These are phyloP conservation scores for Fusarium neocosmosporiellum DNA, from an alignment of 2,329 filamentous ascomycete genomes.

Conservation along the genomic window DNA sequence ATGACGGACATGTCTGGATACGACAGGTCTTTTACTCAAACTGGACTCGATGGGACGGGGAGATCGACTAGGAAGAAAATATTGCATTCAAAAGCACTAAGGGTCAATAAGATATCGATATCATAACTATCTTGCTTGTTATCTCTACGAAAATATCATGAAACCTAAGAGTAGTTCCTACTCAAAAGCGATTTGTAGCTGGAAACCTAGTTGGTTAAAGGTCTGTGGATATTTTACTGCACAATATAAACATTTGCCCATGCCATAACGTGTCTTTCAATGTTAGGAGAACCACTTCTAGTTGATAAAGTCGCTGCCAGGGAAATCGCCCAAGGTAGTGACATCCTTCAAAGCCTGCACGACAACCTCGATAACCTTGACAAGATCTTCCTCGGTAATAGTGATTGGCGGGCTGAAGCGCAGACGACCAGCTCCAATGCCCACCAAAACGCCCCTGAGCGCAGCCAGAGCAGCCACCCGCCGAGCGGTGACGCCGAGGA, in stretches of 20 bases:
- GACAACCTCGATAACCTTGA: conserved; percentile 3
- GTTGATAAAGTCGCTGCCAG: conserved; percentile 9
- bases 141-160: not conserved
- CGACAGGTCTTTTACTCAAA: not conserved
- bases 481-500: not conserved
- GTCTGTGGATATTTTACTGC: not conserved
- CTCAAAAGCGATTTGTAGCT: not conserved
- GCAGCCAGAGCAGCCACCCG: not conserved
- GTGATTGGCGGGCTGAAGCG: conserved; percentile 13
- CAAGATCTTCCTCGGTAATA: conserved; percentile 23
- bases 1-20: not conserved
- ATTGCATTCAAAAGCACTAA: not conserved
- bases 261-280: not conserved
- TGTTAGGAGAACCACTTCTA: not conserved
- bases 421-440: conserved; percentile 7
- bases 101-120: not conserved
- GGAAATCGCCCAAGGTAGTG: not conserved
- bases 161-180: not conserved
- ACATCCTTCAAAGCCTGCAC: conserved; percentile 14
- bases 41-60: not conserved
- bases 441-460: conserved; percentile 10
- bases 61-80: not conserved
- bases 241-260: not conserved
- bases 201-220: not conserved
- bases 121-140: not conserved